Evolutionary conservation across 331 rosid genomes (phyloP).

Genomic region (Arachis monticola): DNA sequence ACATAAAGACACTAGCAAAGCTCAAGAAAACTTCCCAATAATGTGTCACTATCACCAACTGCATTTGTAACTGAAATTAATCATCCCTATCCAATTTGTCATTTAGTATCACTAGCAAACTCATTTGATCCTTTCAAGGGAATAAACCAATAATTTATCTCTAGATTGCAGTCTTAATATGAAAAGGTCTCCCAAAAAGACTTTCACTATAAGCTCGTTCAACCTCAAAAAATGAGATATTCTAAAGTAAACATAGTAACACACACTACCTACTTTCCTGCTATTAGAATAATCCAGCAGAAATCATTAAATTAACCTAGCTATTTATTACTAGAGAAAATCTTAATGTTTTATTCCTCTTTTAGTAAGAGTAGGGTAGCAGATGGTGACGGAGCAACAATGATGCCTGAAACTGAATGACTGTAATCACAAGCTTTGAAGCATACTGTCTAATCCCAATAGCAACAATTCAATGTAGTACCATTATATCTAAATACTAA

Average conservation of each 20-base stretch:
- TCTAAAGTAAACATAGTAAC: background rate
- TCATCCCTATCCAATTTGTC: background rate
- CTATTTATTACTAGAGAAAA: too few relatives aligned
- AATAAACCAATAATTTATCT: background rate
- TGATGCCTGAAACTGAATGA: constrained; percentile 7
- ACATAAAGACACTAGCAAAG: background rate
- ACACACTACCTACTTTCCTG: constrained; percentile 4
- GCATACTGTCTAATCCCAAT: constrained; percentile 15
- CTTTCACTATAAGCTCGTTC: background rate
- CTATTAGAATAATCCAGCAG: background rate
- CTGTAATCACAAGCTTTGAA: background rate
- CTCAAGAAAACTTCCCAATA: background rate
- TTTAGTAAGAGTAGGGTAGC: background rate
- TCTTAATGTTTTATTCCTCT: background rate
- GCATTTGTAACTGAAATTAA: background rate
- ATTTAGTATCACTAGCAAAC: background rate
- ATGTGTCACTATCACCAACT: too few relatives aligned
- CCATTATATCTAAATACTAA: background rate
- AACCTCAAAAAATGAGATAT: too few relatives aligned
- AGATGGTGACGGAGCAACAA: background rate
- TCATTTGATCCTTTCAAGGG: background rate
- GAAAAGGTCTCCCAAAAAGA: background rate
- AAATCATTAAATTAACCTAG: background rate
- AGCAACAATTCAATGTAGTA: background rate
- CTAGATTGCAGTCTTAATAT: background rate